Conservation (phyloP, 768 basidiomycete species). For the Termitomyces titanicus region DNA sequence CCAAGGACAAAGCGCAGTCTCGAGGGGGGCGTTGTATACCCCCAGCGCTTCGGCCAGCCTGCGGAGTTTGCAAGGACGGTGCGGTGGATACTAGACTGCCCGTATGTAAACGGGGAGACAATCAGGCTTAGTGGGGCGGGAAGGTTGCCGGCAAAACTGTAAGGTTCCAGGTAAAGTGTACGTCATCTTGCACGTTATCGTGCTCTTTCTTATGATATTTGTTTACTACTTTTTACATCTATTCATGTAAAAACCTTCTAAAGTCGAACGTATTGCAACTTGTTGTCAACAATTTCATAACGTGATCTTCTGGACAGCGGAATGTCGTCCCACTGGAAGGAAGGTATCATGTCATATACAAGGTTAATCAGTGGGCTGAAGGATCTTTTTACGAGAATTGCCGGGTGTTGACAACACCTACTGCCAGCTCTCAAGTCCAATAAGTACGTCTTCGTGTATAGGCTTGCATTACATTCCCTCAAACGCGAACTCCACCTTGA, state of each 20-base stretch:
- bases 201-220: neutral
- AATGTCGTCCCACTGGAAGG: neutral
- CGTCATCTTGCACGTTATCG: neutral
- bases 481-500: constrained; percentile 36
- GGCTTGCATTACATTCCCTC: constrained; percentile 32
- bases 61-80: constrained; percentile 52
- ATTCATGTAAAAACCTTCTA: neutral
- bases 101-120: constrained; percentile 56
- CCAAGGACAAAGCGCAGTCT: constrained; percentile 18
- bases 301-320: neutral
- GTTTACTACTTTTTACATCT: neutral
- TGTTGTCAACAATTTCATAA: neutral
- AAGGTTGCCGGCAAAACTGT: neutral
- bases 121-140: constrained; percentile 43
- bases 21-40: constrained; percentile 39
- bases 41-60: constrained; percentile 46
- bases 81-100: constrained; percentile 47
- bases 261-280: neutral
- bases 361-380: too few species aligned
- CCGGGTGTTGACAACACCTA: too few species aligned
- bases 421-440: constrained; percentile 29
- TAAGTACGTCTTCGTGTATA: constrained; percentile 29
- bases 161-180: neutral
- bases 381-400: too few species aligned
- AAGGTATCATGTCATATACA: neutral